Conservation (phyloP, 2,329 filamentous ascomycete species). For the Colletotrichum sp. region DNA sequence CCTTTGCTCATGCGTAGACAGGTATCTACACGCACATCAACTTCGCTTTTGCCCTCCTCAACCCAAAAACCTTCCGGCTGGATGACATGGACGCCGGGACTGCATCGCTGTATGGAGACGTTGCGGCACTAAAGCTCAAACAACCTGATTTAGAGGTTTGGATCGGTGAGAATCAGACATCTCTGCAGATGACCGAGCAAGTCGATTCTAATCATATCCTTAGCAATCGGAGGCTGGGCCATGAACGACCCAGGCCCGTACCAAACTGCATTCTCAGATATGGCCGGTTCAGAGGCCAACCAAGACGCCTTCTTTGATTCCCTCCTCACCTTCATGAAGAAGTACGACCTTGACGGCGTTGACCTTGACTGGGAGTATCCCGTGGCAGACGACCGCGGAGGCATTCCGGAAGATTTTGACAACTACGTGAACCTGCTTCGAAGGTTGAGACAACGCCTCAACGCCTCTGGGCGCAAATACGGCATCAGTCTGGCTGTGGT, state of each 20-base stretch:
- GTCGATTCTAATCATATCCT: neutral
- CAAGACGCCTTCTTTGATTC: constrained; percentile 40
- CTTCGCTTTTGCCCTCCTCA: neutral
- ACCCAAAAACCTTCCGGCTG: neutral
- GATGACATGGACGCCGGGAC: neutral
- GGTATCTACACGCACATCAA: neutral
- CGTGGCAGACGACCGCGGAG: constrained; percentile 39
- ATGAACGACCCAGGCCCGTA: neutral
- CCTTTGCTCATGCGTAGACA: neutral
- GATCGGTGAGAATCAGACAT: neutral
- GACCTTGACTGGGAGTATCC: constrained; percentile 52
- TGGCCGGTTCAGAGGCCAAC: neutral
- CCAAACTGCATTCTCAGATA: neutral
- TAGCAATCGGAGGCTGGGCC: neutral
- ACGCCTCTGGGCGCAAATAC: neutral
- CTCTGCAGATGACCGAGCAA: neutral
- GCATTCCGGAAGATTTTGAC: constrained; percentile 35
- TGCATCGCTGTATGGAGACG: neutral
- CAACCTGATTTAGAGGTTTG: neutral
- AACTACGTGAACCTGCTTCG: constrained; percentile 33
- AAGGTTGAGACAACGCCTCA: neutral
- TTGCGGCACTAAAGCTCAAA: neutral
- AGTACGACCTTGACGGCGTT: constrained; percentile 48
- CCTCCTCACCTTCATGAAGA: constrained; percentile 41
- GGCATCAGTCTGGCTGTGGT: neutral